Percentiles rank a stretch among this genome's conserved stretches.
These are phyloP conservation scores for Fusarium mangiferae DNA, from an alignment of 2,329 filamentous ascomycete genomes.

Conservation along the genomic window DNA sequence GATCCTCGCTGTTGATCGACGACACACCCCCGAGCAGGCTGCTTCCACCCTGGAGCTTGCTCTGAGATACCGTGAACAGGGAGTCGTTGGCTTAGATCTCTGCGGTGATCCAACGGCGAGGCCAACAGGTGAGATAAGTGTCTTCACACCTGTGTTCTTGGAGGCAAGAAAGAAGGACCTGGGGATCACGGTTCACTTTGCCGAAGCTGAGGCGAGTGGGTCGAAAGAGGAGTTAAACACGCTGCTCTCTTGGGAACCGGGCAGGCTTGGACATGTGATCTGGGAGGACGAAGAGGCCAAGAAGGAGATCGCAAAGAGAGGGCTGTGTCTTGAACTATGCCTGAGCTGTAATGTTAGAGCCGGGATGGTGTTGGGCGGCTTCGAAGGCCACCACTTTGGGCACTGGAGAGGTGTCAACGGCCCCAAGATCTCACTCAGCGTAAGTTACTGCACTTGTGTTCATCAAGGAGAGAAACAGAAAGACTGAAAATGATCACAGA, in stretches of 20 bases:
- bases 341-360: constrained; percentile 84
- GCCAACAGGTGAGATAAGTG: constrained; percentile 66
- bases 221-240: constrained; percentile 69
- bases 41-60: constrained; percentile 73
- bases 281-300: constrained; percentile 73
- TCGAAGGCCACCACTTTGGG: constrained; percentile 79
- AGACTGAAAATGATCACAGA: constrained; percentile 58
- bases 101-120: constrained; percentile 74
- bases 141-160: constrained; percentile 69
- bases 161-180: constrained; percentile 66
- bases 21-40: constrained; percentile 68
- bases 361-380: constrained; percentile 74
- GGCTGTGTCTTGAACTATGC: constrained; percentile 78
- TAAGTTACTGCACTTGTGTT: constrained; percentile 56
- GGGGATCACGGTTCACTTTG: constrained; percentile 80
- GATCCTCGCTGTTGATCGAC: constrained; percentile 80
- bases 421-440: constrained; percentile 73
- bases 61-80: constrained; percentile 58
- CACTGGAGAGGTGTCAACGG: constrained; percentile 71
- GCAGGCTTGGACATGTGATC: constrained; percentile 82
- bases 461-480: neutral
- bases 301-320: constrained; percentile 60
- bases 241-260: constrained; percentile 73
- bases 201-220: constrained; percentile 70
- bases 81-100: constrained; percentile 80